A percentile compares a stretch with the other conserved stretches of the same genome.
These are phyloP conservation scores for Friedmanniomyces simplex DNA, from an alignment of 495 filamentous ascomycete genomes.

Conservation along the genomic window DNA sequence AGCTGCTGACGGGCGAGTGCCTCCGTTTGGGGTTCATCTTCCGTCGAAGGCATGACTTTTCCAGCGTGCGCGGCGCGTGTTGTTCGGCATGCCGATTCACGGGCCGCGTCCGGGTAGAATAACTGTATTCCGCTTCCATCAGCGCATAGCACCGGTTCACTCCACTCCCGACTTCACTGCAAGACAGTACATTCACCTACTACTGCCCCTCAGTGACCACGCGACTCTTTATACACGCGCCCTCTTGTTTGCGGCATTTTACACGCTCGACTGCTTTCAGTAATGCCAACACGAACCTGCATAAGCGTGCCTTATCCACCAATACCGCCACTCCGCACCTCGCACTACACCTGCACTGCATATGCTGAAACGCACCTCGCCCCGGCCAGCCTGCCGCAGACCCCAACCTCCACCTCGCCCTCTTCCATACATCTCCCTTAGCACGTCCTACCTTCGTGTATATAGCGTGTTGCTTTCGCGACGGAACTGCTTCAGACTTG, in stretches of 20 bases:
- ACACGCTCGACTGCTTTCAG: too few species aligned
- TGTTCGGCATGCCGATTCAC: too few species aligned
- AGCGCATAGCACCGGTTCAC: too few species aligned
- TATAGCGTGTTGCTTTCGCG: slow-evolving; percentile 14
- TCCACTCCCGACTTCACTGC: too few species aligned
- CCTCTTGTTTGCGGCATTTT: not conserved
- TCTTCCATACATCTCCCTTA: slow-evolving; percentile 9
- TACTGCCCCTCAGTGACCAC: too few species aligned
- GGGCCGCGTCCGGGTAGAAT: too few species aligned
- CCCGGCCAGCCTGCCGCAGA: not conserved
- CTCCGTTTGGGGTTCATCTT: too few species aligned
- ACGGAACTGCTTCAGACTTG: not conserved
- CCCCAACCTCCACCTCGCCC: slow-evolving; percentile 1
- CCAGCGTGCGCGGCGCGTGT: too few species aligned
- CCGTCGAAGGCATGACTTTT: too few species aligned
- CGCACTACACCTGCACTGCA: slow-evolving; percentile 12
- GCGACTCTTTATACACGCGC: not conserved
- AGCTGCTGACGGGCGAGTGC: too few species aligned
- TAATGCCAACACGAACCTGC: slow-evolving; percentile 2
- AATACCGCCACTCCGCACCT: not conserved
- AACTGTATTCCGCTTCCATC: too few species aligned
- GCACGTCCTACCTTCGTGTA: slow-evolving; percentile 15
- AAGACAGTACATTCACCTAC: too few species aligned
- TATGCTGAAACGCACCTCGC: slow-evolving; percentile 9
- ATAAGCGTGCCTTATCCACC: not conserved